Conservation (phyloP, 371 early-diverging fungal species). For the Mortierella sp. region DNA sequence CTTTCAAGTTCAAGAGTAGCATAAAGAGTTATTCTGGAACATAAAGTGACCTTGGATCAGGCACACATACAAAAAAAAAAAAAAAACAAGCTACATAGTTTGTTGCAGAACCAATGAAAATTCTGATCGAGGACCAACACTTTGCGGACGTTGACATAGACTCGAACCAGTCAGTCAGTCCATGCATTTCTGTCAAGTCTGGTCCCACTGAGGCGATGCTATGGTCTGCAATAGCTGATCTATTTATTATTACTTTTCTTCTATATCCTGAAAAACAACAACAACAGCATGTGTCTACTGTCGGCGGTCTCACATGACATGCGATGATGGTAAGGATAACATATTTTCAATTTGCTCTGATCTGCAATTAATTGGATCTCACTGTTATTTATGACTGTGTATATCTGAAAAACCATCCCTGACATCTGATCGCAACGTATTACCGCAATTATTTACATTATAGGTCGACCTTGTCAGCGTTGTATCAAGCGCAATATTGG, state of each 20-base stretch:
- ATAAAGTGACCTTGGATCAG: background rate
- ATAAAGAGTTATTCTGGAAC: background rate
- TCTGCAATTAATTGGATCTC: background rate
- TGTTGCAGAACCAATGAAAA: too few relatives aligned
- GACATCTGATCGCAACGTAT: background rate
- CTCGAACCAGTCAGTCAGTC: too few relatives aligned
- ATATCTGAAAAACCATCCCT: too few relatives aligned
- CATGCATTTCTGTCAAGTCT: too few relatives aligned
- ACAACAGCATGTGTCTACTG: constrained; percentile 89
- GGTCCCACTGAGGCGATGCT: too few relatives aligned
- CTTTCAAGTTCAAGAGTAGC: background rate
- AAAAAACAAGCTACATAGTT: too few relatives aligned
- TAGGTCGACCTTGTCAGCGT: constrained; percentile 92
- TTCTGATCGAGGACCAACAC: too few relatives aligned
- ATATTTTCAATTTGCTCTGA: background rate
- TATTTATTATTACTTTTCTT: background rate
- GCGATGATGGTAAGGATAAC: constrained; percentile 81
- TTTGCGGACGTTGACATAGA: too few relatives aligned
- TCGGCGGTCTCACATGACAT: constrained; percentile 90
- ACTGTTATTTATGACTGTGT: background rate
- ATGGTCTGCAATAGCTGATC: background rate
- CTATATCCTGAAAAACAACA: constrained; percentile 61
- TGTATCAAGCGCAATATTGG: constrained; percentile 95
- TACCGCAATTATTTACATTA: too few relatives aligned
- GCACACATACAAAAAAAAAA: too few relatives aligned